Percentiles rank a stretch among this genome's conserved stretches.
phyloP scores from a whole-genome alignment of 768 basidiomycete species.

The Rubroboletus satanas region DNA sequence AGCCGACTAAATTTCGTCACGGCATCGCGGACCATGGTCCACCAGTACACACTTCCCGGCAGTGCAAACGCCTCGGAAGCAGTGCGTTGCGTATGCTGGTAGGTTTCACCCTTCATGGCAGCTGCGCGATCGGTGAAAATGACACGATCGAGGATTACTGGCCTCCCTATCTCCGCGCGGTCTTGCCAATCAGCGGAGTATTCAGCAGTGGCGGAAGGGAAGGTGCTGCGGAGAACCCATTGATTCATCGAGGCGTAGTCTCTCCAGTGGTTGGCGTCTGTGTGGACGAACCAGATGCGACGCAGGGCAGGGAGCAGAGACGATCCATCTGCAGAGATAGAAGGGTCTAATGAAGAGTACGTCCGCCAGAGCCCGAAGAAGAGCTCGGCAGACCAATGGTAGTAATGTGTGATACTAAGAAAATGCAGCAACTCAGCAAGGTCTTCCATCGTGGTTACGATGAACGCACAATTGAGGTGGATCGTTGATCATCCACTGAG shows the following conservation, averaged over 20 bases:
- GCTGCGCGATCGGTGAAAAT: slow-evolving; percentile 84
- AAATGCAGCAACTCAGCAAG: not conserved
- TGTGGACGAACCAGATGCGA: slow-evolving; percentile 71
- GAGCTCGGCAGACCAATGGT: slow-evolving; percentile 90
- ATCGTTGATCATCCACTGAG: slow-evolving; percentile 77
- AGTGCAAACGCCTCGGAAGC: slow-evolving; percentile 73
- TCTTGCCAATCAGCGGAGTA: slow-evolving; percentile 83
- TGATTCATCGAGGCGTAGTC: slow-evolving; percentile 93
- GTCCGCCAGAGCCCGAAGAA: slow-evolving; percentile 92
- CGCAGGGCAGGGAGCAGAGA: slow-evolving; percentile 71
- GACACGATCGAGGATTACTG: slow-evolving; percentile 83
- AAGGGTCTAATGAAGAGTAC: slow-evolving; percentile 75
- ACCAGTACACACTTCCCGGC: slow-evolving; percentile 79
- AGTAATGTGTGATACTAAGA: slow-evolving; percentile 81
- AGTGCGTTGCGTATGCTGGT: slow-evolving; percentile 65
- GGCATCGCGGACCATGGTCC: slow-evolving; percentile 71
- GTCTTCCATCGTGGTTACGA: not conserved
- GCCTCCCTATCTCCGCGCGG: slow-evolving; percentile 61
- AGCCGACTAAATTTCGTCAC: slow-evolving; percentile 70
- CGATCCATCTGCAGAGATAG: slow-evolving; percentile 59
- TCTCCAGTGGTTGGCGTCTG: slow-evolving; percentile 77
- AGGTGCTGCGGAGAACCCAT: slow-evolving; percentile 73
- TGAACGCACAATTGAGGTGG: slow-evolving; percentile 75
- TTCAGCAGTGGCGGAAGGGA: slow-evolving; percentile 79
- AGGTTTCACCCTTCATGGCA: slow-evolving; percentile 69